phyloP scores from a whole-genome alignment of 352 stramenopile species.

The Lagenidium sp. region DNA sequence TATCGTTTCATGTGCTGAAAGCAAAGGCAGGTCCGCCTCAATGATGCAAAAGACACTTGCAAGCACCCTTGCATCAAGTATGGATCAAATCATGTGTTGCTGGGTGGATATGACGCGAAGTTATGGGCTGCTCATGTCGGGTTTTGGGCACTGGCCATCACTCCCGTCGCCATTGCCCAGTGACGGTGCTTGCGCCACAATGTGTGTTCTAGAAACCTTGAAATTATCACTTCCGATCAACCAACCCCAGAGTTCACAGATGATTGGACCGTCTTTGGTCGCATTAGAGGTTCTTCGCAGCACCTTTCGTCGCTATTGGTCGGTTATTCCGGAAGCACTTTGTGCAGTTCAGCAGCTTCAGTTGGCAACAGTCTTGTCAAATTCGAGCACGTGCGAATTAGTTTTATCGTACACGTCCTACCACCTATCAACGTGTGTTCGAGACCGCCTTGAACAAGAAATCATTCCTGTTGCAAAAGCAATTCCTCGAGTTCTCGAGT shows the following conservation, averaged over 20 bases:
- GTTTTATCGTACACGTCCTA: constrained; percentile 12
- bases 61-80: too few relatives aligned
- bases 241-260: too few relatives aligned
- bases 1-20: constrained; percentile 16
- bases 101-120: constrained; percentile 12
- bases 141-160: background rate
- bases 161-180: too few relatives aligned
- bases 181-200: too few relatives aligned
- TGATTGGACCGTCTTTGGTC: too few relatives aligned
- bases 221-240: too few relatives aligned
- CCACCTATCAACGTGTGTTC: constrained; percentile 10
- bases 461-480: constrained; percentile 11
- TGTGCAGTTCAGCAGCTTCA: too few relatives aligned
- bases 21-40: constrained; percentile 15
- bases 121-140: background rate
- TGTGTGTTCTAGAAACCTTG: too few relatives aligned
- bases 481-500: constrained; percentile 12
- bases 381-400: constrained; percentile 5
- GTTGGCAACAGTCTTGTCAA: background rate
- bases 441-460: constrained; percentile 12
- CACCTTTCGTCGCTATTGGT: too few relatives aligned
- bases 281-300: too few relatives aligned
- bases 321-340: too few relatives aligned
- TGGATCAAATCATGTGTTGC: too few relatives aligned
- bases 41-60: constrained; percentile 11